A percentile compares a stretch with the other conserved stretches of the same genome.
phyloP scores from a whole-genome alignment of 2,329 filamentous ascomycete species.

The Beauveria scarabaeidicola region DNA sequence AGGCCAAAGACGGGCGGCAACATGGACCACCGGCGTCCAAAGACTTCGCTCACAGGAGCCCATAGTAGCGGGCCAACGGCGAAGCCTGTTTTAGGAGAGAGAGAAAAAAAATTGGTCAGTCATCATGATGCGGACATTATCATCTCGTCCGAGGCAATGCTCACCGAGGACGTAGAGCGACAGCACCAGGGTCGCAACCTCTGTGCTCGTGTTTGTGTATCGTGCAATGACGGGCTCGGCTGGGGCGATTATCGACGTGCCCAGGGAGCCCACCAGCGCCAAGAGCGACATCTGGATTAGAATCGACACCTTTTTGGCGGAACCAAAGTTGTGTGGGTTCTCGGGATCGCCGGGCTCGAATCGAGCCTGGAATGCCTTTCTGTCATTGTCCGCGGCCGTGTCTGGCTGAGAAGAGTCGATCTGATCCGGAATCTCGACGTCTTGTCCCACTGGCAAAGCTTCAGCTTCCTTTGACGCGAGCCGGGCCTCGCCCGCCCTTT shows the following conservation, averaged over 20 bases:
- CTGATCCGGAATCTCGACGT: neutral
- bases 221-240: constrained; percentile 1
- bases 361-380: neutral
- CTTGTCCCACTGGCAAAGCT: neutral
- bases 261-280: constrained; percentile 4
- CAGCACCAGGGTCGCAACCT: neutral
- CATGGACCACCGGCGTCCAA: constrained; percentile 37
- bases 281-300: constrained; percentile 8
- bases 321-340: constrained; percentile 8
- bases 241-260: constrained; percentile 8
- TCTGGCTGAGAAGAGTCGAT: neutral
- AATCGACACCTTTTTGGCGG: constrained; percentile 7
- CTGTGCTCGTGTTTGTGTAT: constrained; percentile 4
- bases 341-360: constrained; percentile 8
- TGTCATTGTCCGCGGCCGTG: neutral
- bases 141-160: too few relatives aligned
- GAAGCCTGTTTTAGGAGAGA: constrained; percentile 33
- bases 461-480: neutral
- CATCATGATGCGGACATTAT: too few relatives aligned
- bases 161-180: constrained; percentile 7
- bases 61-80: constrained; percentile 44
- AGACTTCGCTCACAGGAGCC: constrained; percentile 47
- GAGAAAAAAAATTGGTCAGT: neutral
- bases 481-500: neutral
- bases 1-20: constrained; percentile 34